phyloP scores from a whole-genome alignment of 176 grass and related monocot species.

The Panicum miliaceum region DNA sequence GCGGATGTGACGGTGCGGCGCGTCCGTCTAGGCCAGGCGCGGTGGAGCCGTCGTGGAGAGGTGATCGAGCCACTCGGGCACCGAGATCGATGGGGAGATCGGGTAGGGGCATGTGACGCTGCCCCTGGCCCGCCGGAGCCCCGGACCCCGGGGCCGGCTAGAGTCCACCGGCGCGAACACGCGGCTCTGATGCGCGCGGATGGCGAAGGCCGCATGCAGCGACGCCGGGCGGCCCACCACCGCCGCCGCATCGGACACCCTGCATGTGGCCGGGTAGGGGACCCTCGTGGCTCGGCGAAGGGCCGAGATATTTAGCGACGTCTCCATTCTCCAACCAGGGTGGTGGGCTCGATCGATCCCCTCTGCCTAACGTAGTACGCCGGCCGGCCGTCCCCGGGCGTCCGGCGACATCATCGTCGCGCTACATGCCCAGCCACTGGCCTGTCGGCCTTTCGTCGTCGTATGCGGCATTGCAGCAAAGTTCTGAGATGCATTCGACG shows the following conservation, averaged over 20 bases:
- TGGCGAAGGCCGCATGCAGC: neutral
- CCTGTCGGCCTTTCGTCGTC: neutral
- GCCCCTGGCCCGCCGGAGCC: neutral
- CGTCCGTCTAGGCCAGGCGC: neutral
- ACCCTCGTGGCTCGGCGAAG: neutral
- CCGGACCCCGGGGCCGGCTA: neutral
- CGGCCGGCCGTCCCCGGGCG: neutral
- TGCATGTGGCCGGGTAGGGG: neutral
- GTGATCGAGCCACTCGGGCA: too few species aligned
- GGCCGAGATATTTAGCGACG: constrained; percentile 18
- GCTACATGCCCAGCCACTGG: neutral
- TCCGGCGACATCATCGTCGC: constrained; percentile 10
- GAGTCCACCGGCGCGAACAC: neutral
- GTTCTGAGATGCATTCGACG: neutral
- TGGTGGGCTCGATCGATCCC: neutral
- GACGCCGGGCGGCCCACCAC: neutral
- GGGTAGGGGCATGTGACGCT: constrained; percentile 18
- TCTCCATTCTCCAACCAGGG: neutral
- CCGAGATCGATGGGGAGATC: neutral
- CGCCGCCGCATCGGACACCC: neutral
- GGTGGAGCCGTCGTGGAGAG: neutral
- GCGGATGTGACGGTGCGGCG: neutral
- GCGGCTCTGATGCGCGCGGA: constrained; percentile 2
- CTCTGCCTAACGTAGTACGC: neutral
- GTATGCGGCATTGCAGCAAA: neutral